Conservation (phyloP, 106 monocot species). For the Iris macrosiphon region DNA sequence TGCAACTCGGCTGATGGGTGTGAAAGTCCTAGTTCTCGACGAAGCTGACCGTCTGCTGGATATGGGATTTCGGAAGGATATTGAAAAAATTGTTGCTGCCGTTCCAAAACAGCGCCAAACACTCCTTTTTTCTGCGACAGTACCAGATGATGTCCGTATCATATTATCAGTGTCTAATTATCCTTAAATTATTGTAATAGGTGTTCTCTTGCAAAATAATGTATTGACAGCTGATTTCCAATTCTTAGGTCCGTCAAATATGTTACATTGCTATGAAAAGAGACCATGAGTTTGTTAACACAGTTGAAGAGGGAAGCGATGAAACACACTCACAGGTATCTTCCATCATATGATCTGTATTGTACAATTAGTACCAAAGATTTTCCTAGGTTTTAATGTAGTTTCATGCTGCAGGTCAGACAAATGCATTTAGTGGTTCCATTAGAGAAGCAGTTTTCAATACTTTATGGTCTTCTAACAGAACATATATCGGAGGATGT, state of each 20-base stretch:
- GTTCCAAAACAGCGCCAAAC: slow-evolving; percentile 68
- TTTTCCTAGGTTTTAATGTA: neutral
- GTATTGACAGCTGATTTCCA: neutral
- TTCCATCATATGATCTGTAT: neutral
- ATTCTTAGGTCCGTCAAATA: slow-evolving; percentile 49
- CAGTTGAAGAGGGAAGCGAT: slow-evolving; percentile 63
- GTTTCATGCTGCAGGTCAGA: slow-evolving; percentile 31
- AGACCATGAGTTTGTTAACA: slow-evolving; percentile 64
- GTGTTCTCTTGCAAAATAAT: neutral
- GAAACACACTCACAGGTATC: slow-evolving; percentile 63
- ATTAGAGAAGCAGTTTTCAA: slow-evolving; percentile 50
- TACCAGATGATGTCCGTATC: slow-evolving; percentile 54
- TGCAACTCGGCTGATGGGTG: slow-evolving; percentile 45
- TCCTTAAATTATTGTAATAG: neutral
- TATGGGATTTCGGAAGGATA: slow-evolving; percentile 73
- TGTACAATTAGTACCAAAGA: no score
- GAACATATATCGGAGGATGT: slow-evolving; percentile 62
- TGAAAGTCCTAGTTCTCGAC: slow-evolving; percentile 72
- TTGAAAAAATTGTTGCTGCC: slow-evolving; percentile 64
- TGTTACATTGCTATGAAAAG: slow-evolving; percentile 70
- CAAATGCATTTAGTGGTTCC: slow-evolving; percentile 60
- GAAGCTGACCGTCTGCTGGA: slow-evolving; percentile 67
- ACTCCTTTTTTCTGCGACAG: slow-evolving; percentile 75
- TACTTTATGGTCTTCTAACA: slow-evolving; percentile 43
- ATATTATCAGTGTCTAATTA: no score